Evolutionary conservation across 2,329 filamentous ascomycete genomes (phyloP).

Genomic region (Curvularia spicifera): DNA sequence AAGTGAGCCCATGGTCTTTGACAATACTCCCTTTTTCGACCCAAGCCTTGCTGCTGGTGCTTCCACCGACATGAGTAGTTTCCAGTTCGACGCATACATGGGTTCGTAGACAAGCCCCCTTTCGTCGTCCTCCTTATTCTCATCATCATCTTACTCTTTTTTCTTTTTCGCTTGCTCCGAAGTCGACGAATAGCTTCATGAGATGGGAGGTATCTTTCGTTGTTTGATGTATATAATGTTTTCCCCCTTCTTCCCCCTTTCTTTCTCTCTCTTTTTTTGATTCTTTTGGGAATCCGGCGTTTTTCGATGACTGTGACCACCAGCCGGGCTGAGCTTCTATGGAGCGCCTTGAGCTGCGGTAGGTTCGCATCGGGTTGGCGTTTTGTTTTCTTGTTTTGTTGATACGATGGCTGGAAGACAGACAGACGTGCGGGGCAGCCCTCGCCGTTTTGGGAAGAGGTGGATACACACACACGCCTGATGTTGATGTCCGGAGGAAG

Average conservation of each 20-base stretch:
- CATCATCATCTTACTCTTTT: not conserved
- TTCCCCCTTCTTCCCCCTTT: not conserved
- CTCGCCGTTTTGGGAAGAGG: not conserved
- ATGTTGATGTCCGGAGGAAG: no score
- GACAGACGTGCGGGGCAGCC: constrained; percentile 3
- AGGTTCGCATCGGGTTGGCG: constrained; percentile 29
- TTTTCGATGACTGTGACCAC: constrained; percentile 34
- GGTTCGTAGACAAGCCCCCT: constrained; percentile 1
- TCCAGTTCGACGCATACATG: constrained; percentile 42
- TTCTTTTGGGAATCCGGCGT: constrained; percentile 9
- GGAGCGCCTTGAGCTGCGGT: constrained; percentile 26
- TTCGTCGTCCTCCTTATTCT: not conserved
- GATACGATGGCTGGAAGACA: not conserved
- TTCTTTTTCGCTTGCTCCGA: no score
- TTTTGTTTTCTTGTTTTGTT: not conserved
- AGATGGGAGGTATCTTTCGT: not conserved
- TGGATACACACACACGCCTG: no score
- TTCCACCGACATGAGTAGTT: constrained; percentile 24
- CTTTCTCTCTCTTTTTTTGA: not conserved
- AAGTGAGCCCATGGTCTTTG: constrained; percentile 28
- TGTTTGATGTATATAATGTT: constrained; percentile 22
- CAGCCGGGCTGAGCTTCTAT: constrained; percentile 10
- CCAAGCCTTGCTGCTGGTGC: constrained; percentile 15
- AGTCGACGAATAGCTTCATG: no score
- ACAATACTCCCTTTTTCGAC: constrained; percentile 29